These are phyloP conservation scores for Dryas integrifolia DNA, from an alignment of 331 rosid species.

Conservation along the genomic window DNA sequence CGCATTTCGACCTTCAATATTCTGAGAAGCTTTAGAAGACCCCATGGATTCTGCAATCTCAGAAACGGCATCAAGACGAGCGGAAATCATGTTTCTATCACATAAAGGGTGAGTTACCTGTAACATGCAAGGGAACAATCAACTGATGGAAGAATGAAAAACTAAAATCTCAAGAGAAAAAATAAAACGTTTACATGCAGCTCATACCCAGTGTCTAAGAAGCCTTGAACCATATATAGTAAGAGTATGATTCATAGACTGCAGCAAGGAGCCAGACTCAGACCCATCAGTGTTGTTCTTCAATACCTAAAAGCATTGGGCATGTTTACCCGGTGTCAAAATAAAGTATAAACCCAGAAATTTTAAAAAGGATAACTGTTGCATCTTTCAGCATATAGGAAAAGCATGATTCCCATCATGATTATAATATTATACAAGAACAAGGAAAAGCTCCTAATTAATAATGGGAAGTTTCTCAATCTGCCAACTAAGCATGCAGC, in stretches of 20 bases:
- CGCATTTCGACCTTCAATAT: constrained; percentile 28
- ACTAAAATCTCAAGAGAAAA: constrained; percentile 18
- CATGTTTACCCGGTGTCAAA: constrained; percentile 20
- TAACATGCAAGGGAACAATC: constrained; percentile 35
- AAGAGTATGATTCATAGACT: constrained; percentile 74
- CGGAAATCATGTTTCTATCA: constrained; percentile 69
- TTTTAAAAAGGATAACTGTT: not conserved
- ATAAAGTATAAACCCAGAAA: not conserved
- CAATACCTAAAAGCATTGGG: constrained; percentile 54
- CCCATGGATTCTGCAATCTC: constrained; percentile 88
- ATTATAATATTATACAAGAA: not conserved
- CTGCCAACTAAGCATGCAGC: constrained; percentile 2
- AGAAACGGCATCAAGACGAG: constrained; percentile 84
- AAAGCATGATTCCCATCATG: not conserved
- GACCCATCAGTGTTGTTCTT: constrained; percentile 82
- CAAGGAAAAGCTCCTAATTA: not conserved
- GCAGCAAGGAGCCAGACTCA: constrained; percentile 82
- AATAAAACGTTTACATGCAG: constrained; percentile 4
- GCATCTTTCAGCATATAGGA: not conserved
- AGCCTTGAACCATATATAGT: constrained; percentile 91
- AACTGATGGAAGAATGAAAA: constrained; percentile 22
- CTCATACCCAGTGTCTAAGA: constrained; percentile 83
- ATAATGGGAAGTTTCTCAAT: not conserved
- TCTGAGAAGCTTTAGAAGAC: constrained; percentile 48
- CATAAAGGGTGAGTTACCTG: constrained; percentile 91